These are phyloP conservation scores for Saitozyma sp. DNA, from an alignment of 768 basidiomycete genomes.

Conservation along the genomic window DNA sequence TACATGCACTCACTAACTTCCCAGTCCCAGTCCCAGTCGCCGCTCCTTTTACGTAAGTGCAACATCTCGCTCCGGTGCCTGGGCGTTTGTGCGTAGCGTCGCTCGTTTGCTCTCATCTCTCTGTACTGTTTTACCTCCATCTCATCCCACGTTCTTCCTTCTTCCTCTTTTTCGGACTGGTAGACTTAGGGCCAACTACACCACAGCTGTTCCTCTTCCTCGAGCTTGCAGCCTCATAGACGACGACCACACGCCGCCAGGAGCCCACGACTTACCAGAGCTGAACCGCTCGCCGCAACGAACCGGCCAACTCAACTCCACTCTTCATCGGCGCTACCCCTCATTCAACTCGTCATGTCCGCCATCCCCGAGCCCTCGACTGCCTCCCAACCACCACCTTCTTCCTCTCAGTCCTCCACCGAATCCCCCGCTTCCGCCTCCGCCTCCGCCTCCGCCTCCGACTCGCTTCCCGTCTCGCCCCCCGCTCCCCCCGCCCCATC, in stretches of 20 bases:
- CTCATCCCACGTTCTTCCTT: not conserved
- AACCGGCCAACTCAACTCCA: not conserved
- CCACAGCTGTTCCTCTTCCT: constrained; percentile 2
- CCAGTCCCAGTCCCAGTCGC: too few species aligned
- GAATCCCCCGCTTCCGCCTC: not conserved
- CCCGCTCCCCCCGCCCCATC: constrained; percentile 7
- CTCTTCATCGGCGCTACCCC: not conserved
- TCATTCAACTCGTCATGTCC: too few species aligned
- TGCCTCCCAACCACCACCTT: too few species aligned
- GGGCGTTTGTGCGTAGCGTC: not conserved
- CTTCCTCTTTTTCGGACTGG: not conserved
- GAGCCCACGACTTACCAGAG: not conserved
- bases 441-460: not conserved
- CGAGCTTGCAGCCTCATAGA: not conserved
- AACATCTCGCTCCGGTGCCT: too few species aligned
- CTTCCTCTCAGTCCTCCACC: not conserved
- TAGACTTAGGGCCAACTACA: not conserved
- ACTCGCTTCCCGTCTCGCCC: not conserved
- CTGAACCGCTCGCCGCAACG: not conserved
- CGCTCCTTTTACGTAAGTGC: too few species aligned
- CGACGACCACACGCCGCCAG: not conserved
- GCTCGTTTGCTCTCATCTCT: not conserved
- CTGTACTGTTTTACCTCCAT: not conserved
- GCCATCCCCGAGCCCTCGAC: too few species aligned
- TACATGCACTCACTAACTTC: too few species aligned